Conservation (phyloP, 1,284 basidiomycete genomes). For the Inonotus hispidus region DNA sequence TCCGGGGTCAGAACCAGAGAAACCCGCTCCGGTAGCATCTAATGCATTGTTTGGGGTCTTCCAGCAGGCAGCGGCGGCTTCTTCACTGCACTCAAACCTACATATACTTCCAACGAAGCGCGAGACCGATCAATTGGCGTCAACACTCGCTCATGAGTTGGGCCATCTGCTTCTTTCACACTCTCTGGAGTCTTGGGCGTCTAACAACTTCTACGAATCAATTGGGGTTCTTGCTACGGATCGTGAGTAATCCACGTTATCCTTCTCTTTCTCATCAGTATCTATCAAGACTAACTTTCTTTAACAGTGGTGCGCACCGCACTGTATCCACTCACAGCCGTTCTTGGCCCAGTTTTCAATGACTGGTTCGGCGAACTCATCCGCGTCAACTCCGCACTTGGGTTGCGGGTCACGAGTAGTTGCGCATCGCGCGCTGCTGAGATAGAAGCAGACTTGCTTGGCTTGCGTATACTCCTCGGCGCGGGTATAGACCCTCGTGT, state of each 20-base stretch:
- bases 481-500: slow-evolving; percentile 15
- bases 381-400: slow-evolving; percentile 11
- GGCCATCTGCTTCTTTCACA: slow-evolving; percentile 16
- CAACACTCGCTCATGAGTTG: slow-evolving; percentile 13
- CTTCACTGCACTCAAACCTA: neutral
- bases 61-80: slow-evolving; percentile 2
- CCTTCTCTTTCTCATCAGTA: neutral
- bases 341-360: slow-evolving; percentile 13
- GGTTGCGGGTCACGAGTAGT: slow-evolving; percentile 8
- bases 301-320: slow-evolving; percentile 8
- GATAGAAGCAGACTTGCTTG: slow-evolving; percentile 13
- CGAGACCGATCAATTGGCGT: slow-evolving; percentile 13
- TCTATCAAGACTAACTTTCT: neutral
- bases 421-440: slow-evolving; percentile 13
- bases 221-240: slow-evolving; percentile 5
- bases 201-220: slow-evolving; percentile 9
- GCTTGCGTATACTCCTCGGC: slow-evolving; percentile 14
- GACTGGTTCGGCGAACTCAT: slow-evolving; percentile 16
- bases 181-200: slow-evolving; percentile 9
- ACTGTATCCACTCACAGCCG: slow-evolving; percentile 13
- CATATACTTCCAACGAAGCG: neutral
- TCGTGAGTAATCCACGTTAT: neutral
- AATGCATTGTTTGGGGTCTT: slow-evolving; percentile 7
- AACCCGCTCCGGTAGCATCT: neutral
- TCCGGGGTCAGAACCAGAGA: neutral